Evolutionary conservation across 108 stramenopile species (phyloP), one percentile per base, ranked within the genome.

Genomic region (Skeletonema marinoi): DNA sequence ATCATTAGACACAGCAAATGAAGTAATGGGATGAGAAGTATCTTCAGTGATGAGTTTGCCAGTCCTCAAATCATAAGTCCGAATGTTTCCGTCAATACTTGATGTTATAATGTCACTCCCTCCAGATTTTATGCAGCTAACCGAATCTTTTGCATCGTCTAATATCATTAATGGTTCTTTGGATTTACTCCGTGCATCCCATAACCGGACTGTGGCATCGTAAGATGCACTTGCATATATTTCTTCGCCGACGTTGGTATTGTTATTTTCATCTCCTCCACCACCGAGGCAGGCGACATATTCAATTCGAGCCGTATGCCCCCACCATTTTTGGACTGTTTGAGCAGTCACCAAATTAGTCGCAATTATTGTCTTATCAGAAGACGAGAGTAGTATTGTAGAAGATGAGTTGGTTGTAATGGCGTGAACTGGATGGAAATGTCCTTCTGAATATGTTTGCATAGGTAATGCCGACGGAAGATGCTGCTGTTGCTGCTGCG

Each of bases 61-160:
- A 38, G 65, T 88, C 11, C 94, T 81, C 13, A 91, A 41, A 82
- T 95, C 94, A 70, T 95, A 95, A 4, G 85, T 88, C 67, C 93
- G 76, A 17, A 80, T 67, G 54, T 65, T 62, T 11, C 94, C 94
- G 74, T 95, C 94, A n/a, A 95, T 83, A 42, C 90, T 90, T 7
- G 88, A 82, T 17, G 92, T 91, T 10, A 80, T 59, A 44, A 84
- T 84, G 3, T 67, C 58, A 11, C 6, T 21, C 17, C 64, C 62
- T 32, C 78, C 76, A 13, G 59, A 67, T 51, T 84, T 71, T 2
- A 95, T 82, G 68, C 82, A 84, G 25, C 88, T 88, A 3, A 95
- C 89, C 0, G 92, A 89, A 84, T 95, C 94, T 36, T 87, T 90
- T 35, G 94, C 94, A 38, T 95, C 91, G 6, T 81, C 78, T 21